Conservation (phyloP, 106 monocot species). For the Hemerocallis citrina region DNA sequence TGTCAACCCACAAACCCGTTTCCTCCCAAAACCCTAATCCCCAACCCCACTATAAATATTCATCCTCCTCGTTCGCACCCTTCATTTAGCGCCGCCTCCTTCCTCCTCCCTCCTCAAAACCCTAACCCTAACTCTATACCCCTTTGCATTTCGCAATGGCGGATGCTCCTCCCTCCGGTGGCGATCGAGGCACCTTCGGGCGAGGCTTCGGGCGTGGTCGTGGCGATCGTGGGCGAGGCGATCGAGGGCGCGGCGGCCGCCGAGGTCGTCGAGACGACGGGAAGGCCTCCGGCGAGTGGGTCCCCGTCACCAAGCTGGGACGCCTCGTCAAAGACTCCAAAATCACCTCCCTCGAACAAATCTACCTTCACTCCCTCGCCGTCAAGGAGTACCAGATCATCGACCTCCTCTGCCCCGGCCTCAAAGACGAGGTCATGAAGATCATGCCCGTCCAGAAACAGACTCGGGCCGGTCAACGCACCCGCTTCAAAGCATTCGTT, state of each 20-base stretch:
- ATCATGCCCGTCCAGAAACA: constrained; percentile 25
- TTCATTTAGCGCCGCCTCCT: not conserved
- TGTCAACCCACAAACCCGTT: no score
- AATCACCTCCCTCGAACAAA: constrained; percentile 29
- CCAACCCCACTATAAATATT: not conserved
- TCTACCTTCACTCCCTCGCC: constrained; percentile 53
- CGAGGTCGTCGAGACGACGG: constrained; percentile 25
- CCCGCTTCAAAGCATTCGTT: constrained; percentile 73
- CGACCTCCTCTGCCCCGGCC: constrained; percentile 7
- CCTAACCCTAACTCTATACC: constrained; percentile 6
- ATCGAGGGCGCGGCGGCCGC: not conserved
- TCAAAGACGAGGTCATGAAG: constrained; percentile 26
- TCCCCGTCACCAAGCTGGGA: constrained; percentile 48
- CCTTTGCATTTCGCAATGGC: not conserved
- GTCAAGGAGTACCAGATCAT: constrained; percentile 46
- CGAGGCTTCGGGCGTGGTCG: constrained; percentile 14
- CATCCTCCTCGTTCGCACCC: not conserved
- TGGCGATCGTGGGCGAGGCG: constrained; percentile 16
- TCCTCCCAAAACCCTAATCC: no score
- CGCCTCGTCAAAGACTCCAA: constrained; percentile 32
- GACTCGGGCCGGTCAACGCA: constrained; percentile 15
- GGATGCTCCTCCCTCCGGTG: constrained; percentile 9
- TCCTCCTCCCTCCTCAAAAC: not conserved
- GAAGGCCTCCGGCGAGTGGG: constrained; percentile 30
- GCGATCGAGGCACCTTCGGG: constrained; percentile 8